A percentile compares a stretch with the other conserved stretches of the same genome.
phyloP scores from a whole-genome alignment of 2,329 filamentous ascomycete genomes.

The Sporothrix dimorphospora region DNA sequence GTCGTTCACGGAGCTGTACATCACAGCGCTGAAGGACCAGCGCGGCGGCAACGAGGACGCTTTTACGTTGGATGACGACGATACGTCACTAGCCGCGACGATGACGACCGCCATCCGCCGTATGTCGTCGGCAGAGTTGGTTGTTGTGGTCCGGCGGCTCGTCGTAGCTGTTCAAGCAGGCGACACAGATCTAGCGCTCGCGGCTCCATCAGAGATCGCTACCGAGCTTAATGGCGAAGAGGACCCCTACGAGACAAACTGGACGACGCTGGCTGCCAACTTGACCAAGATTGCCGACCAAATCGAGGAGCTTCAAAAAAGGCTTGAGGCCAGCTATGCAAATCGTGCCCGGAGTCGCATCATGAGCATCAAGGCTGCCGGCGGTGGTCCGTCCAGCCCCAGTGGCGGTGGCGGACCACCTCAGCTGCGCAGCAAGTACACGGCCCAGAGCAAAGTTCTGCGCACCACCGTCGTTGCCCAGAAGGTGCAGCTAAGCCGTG shows the following conservation, averaged over 20 bases:
- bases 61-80: slow-evolving; percentile 47
- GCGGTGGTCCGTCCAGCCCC: not conserved
- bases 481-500: slow-evolving; percentile 77
- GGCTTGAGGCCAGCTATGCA: slow-evolving; percentile 50
- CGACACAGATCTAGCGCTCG: slow-evolving; percentile 45
- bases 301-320: slow-evolving; percentile 51
- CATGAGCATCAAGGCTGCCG: not conserved
- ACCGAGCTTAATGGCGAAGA: slow-evolving; percentile 28
- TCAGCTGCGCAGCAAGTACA: slow-evolving; percentile 72
- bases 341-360: slow-evolving; percentile 34
- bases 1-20: slow-evolving; percentile 61
- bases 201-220: slow-evolving; percentile 41
- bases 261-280: slow-evolving; percentile 37
- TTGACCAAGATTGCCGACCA: slow-evolving; percentile 50
- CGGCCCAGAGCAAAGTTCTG: slow-evolving; percentile 68
- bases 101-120: slow-evolving; percentile 60
- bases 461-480: slow-evolving; percentile 80
- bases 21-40: slow-evolving; percentile 53
- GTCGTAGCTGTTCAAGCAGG: slow-evolving; percentile 44
- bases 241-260: not conserved
- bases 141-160: slow-evolving; percentile 49
- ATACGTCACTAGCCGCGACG: slow-evolving; percentile 50
- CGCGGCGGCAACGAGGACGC: slow-evolving; percentile 41
- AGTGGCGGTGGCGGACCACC: slow-evolving; percentile 13
- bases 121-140: slow-evolving; percentile 56